Conservation (phyloP, 345 rosid species). For the Moringa oleifera region DNA sequence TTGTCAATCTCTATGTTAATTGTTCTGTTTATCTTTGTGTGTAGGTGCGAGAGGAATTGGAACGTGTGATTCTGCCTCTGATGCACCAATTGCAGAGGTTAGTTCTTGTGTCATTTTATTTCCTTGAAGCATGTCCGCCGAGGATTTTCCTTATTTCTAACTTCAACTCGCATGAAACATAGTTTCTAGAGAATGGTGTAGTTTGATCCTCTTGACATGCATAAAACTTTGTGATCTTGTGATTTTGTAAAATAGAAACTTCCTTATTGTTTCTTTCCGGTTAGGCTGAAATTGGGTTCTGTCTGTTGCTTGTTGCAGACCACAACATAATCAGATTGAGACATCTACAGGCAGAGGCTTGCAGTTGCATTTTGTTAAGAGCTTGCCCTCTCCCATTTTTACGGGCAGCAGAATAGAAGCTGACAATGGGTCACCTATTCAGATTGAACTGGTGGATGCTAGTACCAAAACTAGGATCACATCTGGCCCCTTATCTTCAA, state of each 20-base stretch:
- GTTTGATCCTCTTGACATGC: neutral
- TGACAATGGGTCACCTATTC: constrained; percentile 36
- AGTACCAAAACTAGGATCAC: constrained; percentile 23
- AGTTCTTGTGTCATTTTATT: constrained; percentile 7
- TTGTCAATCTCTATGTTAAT: no score
- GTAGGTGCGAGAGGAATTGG: constrained; percentile 51
- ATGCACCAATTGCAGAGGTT: constrained; percentile 25
- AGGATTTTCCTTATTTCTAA: no score
- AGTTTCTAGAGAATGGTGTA: neutral
- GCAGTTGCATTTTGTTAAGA: constrained; percentile 37
- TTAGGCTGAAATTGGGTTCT: constrained; percentile 2
- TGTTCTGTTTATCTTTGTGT: no score
- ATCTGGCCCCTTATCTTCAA: constrained; percentile 45
- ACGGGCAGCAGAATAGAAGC: constrained; percentile 51
- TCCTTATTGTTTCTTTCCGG: neutral
- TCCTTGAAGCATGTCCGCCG: no score
- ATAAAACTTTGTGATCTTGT: no score
- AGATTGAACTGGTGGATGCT: constrained; percentile 43
- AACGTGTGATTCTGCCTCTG: constrained; percentile 14
- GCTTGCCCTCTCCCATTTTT: constrained; percentile 37
- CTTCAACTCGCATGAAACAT: neutral
- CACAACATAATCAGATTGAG: constrained; percentile 24
- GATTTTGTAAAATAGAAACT: no score
- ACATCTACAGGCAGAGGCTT: constrained; percentile 28
- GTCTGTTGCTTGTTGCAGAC: constrained; percentile 11